These are phyloP conservation scores for Emergomyces pasteurianus DNA, from an alignment of 2,329 filamentous ascomycete species.

Conservation along the genomic window DNA sequence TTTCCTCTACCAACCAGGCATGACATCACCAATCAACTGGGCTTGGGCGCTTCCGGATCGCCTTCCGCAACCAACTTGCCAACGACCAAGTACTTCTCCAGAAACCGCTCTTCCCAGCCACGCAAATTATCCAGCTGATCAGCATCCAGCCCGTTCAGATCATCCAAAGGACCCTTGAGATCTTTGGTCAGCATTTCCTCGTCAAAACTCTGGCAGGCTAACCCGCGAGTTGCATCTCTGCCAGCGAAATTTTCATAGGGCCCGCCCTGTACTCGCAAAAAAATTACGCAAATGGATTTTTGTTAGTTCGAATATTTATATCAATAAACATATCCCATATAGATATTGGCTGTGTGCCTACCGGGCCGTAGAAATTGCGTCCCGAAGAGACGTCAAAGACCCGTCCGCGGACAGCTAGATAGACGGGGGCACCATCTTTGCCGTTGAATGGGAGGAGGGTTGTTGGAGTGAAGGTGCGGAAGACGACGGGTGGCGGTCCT, in stretches of 20 bases:
- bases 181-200: slow-evolving; percentile 90
- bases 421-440: slow-evolving; percentile 59
- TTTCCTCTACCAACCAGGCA: not conserved
- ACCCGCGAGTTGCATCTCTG: slow-evolving; percentile 72
- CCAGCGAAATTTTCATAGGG: slow-evolving; percentile 96
- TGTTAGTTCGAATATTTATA: not conserved
- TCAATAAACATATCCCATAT: not conserved
- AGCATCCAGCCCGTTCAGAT: slow-evolving; percentile 54
- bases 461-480: slow-evolving; percentile 71
- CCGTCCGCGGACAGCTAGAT: slow-evolving; percentile 77
- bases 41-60: slow-evolving; percentile 27
- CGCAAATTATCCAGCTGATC: slow-evolving; percentile 73
- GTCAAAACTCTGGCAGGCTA: slow-evolving; percentile 88
- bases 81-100: slow-evolving; percentile 90
- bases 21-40: not conserved
- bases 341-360: slow-evolving; percentile 12
- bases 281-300: not conserved
- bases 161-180: slow-evolving; percentile 70
- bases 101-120: slow-evolving; percentile 89
- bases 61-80: slow-evolving; percentile 65
- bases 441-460: slow-evolving; percentile 84
- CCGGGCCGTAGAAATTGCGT: slow-evolving; percentile 86
- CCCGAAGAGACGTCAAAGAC: slow-evolving; percentile 85
- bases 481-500: slow-evolving; percentile 58
- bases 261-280: slow-evolving; percentile 44